Conservation (phyloP, 768 basidiomycete species). For the Aureoboletus auriporus region DNA sequence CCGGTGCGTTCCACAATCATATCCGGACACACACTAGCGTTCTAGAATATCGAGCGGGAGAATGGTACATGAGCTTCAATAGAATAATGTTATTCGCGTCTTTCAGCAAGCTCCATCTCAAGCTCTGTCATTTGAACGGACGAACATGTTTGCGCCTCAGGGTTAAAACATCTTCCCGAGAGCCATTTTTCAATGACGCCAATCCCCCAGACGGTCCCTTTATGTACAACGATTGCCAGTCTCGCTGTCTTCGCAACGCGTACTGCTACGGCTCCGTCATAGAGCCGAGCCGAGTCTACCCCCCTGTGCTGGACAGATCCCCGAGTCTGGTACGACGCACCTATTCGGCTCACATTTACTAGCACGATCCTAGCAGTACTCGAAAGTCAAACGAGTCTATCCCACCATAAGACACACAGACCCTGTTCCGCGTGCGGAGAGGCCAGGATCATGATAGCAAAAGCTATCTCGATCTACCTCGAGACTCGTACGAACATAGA, state of each 20-base stretch:
- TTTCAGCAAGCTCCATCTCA: neutral
- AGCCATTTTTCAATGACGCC: slow-evolving; percentile 9
- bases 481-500: slow-evolving; percentile 20
- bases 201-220: too few species aligned
- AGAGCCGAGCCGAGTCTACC: slow-evolving; percentile 9
- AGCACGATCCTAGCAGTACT: slow-evolving; percentile 15
- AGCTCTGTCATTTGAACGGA: slow-evolving; percentile 11
- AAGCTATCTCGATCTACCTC: slow-evolving; percentile 24
- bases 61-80: slow-evolving; percentile 15
- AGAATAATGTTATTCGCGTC: neutral
- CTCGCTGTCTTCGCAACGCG: slow-evolving; percentile 17
- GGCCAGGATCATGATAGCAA: slow-evolving; percentile 3
- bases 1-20: too few species aligned
- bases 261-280: slow-evolving; percentile 9
- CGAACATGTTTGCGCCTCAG: slow-evolving; percentile 20
- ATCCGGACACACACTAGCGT: too few species aligned
- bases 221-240: slow-evolving; percentile 30
- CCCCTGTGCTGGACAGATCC: slow-evolving; percentile 12
- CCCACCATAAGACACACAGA: slow-evolving; percentile 20
- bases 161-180: slow-evolving; percentile 9
- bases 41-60: too few species aligned
- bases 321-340: slow-evolving; percentile 35
- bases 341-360: slow-evolving; percentile 30
- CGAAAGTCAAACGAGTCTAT: slow-evolving; percentile 20
- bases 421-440: slow-evolving; percentile 29